These are phyloP conservation scores for Jaltomata sinuosa DNA, from an alignment of 257 asterid species.

Conservation along the genomic window DNA sequence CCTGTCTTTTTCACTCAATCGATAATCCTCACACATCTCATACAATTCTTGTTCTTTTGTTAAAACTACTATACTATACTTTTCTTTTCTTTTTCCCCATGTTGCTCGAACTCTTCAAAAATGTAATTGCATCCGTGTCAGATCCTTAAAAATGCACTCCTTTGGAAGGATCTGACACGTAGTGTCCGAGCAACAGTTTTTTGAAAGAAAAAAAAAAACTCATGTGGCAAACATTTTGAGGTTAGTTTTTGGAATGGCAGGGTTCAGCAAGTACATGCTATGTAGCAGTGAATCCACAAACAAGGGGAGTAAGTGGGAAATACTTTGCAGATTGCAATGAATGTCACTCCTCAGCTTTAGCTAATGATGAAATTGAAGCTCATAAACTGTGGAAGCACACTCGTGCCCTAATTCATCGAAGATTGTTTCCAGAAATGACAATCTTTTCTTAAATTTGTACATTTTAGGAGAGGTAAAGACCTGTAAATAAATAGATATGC, in stretches of 20 bases:
- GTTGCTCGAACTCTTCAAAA: no score
- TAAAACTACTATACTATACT: no score
- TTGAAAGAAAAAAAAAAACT: no score
- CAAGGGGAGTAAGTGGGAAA: slow-evolving; percentile 46
- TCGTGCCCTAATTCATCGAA: slow-evolving; percentile 42
- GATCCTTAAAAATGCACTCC: no score
- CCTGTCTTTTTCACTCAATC: background rate
- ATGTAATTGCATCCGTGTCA: no score
- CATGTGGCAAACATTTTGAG: background rate
- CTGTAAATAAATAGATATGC: slow-evolving; percentile 36
- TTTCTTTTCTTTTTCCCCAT: background rate
- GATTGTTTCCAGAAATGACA: slow-evolving; percentile 19
- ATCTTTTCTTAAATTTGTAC: background rate
- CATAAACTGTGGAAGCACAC: slow-evolving; percentile 62
- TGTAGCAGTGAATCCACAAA: slow-evolving; percentile 55
- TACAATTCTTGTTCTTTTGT: no score
- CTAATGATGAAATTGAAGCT: slow-evolving; percentile 44
- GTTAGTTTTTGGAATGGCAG: slow-evolving; percentile 19
- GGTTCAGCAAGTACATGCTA: slow-evolving; percentile 87
- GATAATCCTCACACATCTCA: no score
- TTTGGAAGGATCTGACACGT: no score
- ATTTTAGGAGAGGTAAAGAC: background rate
- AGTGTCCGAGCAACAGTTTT: no score
- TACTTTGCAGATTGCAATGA: slow-evolving; percentile 86
- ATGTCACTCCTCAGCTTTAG: slow-evolving; percentile 53